Evolutionary conservation across 192 early-diverging fungal species (phyloP).

Genomic region (Linnemannia hyalina): DNA sequence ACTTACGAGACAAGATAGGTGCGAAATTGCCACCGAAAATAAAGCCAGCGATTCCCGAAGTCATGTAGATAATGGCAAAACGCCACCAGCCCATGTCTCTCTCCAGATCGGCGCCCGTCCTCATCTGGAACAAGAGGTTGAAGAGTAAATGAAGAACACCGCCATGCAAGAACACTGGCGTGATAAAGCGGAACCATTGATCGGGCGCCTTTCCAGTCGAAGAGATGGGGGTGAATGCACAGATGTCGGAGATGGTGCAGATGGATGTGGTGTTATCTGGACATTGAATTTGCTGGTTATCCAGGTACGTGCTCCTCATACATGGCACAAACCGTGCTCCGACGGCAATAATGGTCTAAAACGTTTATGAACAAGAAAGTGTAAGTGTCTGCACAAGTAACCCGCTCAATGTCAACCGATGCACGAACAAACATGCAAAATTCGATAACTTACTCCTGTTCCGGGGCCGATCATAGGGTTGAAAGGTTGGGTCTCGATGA

Average conservation of each 20-base stretch:
- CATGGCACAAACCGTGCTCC: conserved; percentile 88
- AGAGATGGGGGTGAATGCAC: conserved; percentile 53
- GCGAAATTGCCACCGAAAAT: conserved; percentile 82
- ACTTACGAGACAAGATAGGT: conserved; percentile 61
- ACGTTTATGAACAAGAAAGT: neutral
- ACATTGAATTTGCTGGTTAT: conserved; percentile 54
- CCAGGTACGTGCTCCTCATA: conserved; percentile 67
- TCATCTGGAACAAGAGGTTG: conserved; percentile 81
- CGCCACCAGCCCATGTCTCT: conserved; percentile 81
- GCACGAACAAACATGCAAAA: too few relatives aligned
- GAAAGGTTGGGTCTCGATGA: conserved; percentile 76
- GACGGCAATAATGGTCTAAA: conserved; percentile 72
- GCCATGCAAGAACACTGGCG: conserved; percentile 87
- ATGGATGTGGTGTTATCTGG: conserved; percentile 31
- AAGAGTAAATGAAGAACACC: conserved; percentile 83
- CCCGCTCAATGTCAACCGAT: too few relatives aligned
- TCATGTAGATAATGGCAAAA: conserved; percentile 79
- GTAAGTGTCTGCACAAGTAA: neutral
- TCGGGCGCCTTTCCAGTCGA: conserved; percentile 68
- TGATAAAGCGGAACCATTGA: conserved; percentile 86
- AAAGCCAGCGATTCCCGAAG: conserved; percentile 83
- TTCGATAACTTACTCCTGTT: conserved; percentile 58
- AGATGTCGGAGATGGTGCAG: conserved; percentile 75
- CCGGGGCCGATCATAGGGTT: conserved; percentile 90
- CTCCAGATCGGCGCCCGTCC: conserved; percentile 81